Evolutionary conservation across 2,329 filamentous ascomycete species (phyloP), one percentile per base, ranked within the genome.

Genomic region (Alternaria postmessia): DNA sequence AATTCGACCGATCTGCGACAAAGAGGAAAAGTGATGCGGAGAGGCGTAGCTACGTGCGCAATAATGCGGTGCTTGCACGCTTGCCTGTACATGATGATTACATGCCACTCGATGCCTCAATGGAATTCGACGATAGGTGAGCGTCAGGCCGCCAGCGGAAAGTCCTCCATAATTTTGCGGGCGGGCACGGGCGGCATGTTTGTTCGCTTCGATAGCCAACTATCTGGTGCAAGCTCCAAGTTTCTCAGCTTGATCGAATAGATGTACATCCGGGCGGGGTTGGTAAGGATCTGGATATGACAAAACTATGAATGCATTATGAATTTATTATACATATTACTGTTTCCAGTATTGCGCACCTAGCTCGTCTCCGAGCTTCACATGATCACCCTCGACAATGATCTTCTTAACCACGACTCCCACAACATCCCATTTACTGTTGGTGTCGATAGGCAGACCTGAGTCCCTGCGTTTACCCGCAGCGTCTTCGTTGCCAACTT

Each of bases 401-500:
- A 78, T 68, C 62, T 71, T 70, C 55, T 62, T 66, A 1, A 76
- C 71, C n/a, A 75, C 65, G 4, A 77, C 74, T 3, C 75, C 75
- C 2, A 78, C 74, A 7, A 74, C 69, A 61, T 78, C 75, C 58
- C 63, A 67, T 64, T 78, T 76, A 52, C 73, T 76, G 34, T 72
- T 67, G 4, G 75, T 78, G 52, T 61, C 67, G 3, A 78, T 70
- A 3, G 74, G 73, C 30, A 78, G 46, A 1, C 69, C 71, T 1
- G 69, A 73, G 43, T 75, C 74, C 49, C 73, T 67, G 48, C 75
- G 67, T 69, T 75, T 75, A 11, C 73, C 73, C 28, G 66, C 60
- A 26, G 64, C 57, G 6, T 67, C 68, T 47, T 74, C 68, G 1
- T 70, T 70, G 26, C 71, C 71, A 20, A 76, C 65, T 51, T 76